phyloP scores from a whole-genome alignment of 2,329 filamentous ascomycete species.

The Neonectria coccinea region DNA sequence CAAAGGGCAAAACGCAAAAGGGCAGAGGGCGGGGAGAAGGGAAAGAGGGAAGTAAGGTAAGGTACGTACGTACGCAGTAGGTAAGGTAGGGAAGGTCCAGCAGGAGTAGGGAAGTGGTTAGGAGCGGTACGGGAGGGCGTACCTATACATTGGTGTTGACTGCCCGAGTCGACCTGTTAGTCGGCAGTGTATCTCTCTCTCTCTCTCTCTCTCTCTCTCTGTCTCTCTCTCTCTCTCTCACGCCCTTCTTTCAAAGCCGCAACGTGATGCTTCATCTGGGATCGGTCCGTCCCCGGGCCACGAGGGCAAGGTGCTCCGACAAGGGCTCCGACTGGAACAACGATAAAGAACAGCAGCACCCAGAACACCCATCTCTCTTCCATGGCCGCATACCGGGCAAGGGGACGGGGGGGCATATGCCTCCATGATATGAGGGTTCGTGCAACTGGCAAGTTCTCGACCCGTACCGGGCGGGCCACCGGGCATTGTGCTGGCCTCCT shows the following conservation, averaged over 20 bases:
- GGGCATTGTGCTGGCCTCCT: not conserved
- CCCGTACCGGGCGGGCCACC: not conserved
- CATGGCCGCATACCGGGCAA: not conserved
- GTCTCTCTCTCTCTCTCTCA: too few relatives aligned
- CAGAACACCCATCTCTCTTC: not conserved
- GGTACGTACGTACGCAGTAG: too few relatives aligned
- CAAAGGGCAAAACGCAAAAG: slow-evolving; percentile 24
- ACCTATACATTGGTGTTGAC: not conserved
- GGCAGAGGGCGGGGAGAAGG: slow-evolving; percentile 14
- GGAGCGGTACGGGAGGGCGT: not conserved
- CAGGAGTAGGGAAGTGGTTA: too few relatives aligned
- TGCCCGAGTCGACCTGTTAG: not conserved
- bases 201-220: too few relatives aligned
- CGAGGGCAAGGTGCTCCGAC: not conserved
- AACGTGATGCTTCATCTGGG: slow-evolving; percentile 2
- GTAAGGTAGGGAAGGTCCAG: not conserved
- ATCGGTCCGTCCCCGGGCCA: not conserved
- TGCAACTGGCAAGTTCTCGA: not conserved
- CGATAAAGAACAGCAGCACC: slow-evolving; percentile 5
- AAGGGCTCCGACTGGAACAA: not conserved
- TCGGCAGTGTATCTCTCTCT: not conserved
- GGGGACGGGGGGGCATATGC: slow-evolving; percentile 5
- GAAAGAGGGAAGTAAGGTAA: not conserved
- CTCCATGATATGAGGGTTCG: slow-evolving; percentile 9
- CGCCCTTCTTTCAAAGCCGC: too few relatives aligned